Conservation (phyloP, 1,284 basidiomycete genomes). For the Tilletia caries region DNA sequence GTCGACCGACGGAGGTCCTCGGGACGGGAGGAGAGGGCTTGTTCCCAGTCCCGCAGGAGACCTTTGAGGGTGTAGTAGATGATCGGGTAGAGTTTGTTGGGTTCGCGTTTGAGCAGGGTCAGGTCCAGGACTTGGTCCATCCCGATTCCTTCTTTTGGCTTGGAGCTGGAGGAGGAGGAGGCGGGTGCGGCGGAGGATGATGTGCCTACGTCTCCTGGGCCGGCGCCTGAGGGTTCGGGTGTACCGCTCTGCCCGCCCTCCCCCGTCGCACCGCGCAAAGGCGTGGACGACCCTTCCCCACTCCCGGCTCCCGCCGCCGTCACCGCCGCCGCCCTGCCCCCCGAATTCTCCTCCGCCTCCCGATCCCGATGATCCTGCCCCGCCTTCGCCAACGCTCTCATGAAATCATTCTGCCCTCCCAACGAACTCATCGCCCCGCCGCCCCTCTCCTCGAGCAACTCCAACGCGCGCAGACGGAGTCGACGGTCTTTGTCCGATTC, state of each 20-base stretch:
- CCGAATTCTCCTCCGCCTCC: slow-evolving; percentile 28
- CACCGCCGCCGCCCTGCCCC: slow-evolving; percentile 14
- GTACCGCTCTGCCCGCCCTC: neutral
- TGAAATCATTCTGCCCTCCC: slow-evolving; percentile 70
- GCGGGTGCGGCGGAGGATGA: slow-evolving; percentile 12
- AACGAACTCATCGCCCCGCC: slow-evolving; percentile 12
- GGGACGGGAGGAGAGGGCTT: slow-evolving; percentile 84
- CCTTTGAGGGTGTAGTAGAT: slow-evolving; percentile 92
- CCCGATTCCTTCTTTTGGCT: slow-evolving; percentile 37
- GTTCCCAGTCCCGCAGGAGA: slow-evolving; percentile 90
- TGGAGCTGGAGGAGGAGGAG: neutral
- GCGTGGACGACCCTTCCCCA: slow-evolving; percentile 58
- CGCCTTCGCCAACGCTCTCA: slow-evolving; percentile 73
- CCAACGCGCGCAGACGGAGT: slow-evolving; percentile 81
- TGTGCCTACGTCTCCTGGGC: neutral
- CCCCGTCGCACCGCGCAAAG: slow-evolving; percentile 21
- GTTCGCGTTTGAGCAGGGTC: slow-evolving; percentile 78
- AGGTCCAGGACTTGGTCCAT: slow-evolving; percentile 57
- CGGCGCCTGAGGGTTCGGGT: slow-evolving; percentile 6
- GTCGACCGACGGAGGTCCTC: slow-evolving; percentile 74
- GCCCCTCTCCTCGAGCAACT: slow-evolving; percentile 68
- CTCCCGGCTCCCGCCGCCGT: slow-evolving; percentile 52
- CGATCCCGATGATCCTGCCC: slow-evolving; percentile 62
- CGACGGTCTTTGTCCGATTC: slow-evolving; percentile 91
- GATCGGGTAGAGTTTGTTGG: slow-evolving; percentile 92